Evolutionary conservation across 495 filamentous ascomycete species (phyloP), one percentile per base, ranked within the genome.

Genomic region (Aspergillus incahuasiensis): DNA sequence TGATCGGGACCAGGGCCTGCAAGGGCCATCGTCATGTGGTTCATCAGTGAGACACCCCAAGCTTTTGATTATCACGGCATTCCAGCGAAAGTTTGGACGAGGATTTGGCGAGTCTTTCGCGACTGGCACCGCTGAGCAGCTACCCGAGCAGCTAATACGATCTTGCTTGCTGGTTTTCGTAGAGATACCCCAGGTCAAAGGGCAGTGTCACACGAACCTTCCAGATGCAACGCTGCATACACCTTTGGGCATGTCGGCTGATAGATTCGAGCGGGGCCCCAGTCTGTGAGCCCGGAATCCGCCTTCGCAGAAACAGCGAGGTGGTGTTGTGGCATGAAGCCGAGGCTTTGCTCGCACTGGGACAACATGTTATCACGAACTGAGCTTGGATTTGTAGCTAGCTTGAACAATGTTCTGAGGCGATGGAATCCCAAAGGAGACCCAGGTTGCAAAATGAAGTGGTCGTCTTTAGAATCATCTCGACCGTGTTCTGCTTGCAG

Each of bases 61-160:
- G 19, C 43, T 46, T 28, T 4, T 28, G 7, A n/a, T 40, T 2
- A 18, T 40, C 38, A 40, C 5, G 7, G 32, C 5, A 49, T 15
- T 25, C 24, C n/a, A 50, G 48, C 48, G 48, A 50, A 34, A 50
- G 48, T 50, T 50, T 40, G 15, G 32, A 25, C 48, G 48, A 50
- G 24, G 28, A 50, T 50, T 7, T n/a, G 20, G 48, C 48, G 34
- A 25, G 13, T 13, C 20, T 9, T 24, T 3, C 12, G 25, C 3
- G 21, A 15, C 20, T 46, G 6, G 3, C n/a, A 5, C 21, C 1
- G 45, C 18, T 3, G 18, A n/a, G 35, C 25, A 28, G 8, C 25
- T 3, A 28, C 25, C 25, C 25, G 4, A 28, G 8, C 25, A 8
- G 3, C 4, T 28, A 28, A 28, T 28, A 4, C 6, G 22, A 11